Conservation (phyloP, 2,329 filamentous ascomycete species). For the Fusarium coicis region DNA sequence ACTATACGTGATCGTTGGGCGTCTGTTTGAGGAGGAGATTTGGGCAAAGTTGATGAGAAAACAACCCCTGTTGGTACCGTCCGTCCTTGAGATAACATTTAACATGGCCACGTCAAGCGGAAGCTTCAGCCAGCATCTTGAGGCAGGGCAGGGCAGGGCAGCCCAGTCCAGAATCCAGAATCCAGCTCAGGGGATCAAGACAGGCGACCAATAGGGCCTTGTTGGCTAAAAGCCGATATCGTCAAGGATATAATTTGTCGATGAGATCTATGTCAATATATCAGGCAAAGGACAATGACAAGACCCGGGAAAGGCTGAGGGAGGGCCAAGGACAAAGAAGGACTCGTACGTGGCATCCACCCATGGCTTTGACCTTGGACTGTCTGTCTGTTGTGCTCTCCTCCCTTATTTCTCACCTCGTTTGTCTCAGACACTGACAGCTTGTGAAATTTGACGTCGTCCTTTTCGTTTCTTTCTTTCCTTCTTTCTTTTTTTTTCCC, state of each 20-base stretch:
- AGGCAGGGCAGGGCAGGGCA: slow-evolving; percentile 11
- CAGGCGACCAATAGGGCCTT: not conserved
- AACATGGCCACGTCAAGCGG: slow-evolving; percentile 22
- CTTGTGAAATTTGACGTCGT: slow-evolving; percentile 13
- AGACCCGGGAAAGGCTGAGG: not conserved
- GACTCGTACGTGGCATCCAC: not conserved
- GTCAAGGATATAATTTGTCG: not conserved
- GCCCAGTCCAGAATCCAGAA: not conserved
- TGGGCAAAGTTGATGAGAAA: slow-evolving; percentile 16
- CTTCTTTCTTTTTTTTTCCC: too few relatives aligned
- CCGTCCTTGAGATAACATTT: slow-evolving; percentile 23
- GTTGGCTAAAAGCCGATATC: not conserved
- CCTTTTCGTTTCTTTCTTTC: slow-evolving; percentile 10
- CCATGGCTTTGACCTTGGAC: not conserved
- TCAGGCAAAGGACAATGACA: not conserved
- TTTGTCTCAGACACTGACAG: slow-evolving; percentile 8
- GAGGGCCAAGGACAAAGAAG: not conserved
- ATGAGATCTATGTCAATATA: not conserved
- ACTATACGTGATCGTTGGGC: slow-evolving; percentile 7
- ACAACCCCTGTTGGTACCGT: slow-evolving; percentile 6
- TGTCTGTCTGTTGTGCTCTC: slow-evolving; percentile 23
- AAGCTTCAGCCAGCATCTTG: not conserved
- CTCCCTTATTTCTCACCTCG: slow-evolving; percentile 22
- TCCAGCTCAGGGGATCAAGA: slow-evolving; percentile 1
- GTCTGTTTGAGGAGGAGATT: slow-evolving; percentile 7